Conservation (phyloP, 2,329 filamentous ascomycete genomes). For the Aspergillus brasiliensis region DNA sequence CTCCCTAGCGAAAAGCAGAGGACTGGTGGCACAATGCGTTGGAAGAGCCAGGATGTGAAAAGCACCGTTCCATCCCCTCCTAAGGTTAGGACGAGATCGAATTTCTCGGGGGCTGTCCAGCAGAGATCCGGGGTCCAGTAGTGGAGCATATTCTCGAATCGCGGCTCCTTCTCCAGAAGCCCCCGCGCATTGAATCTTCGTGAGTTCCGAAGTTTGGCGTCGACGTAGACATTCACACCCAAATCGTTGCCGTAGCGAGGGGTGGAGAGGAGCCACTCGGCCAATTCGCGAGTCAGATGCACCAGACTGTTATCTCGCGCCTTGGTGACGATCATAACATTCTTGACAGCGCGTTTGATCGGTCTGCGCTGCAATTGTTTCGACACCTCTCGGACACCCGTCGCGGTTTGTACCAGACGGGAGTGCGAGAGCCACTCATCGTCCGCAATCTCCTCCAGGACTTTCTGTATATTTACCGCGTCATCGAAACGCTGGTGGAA, state of each 20-base stretch:
- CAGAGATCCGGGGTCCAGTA: constrained; percentile 98
- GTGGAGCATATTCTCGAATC: constrained; percentile 79
- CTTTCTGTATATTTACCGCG: constrained; percentile 90
- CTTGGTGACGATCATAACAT: constrained; percentile 98
- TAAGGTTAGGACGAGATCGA: constrained; percentile 90
- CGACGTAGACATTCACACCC: constrained; percentile 98
- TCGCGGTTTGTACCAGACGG: constrained; percentile 90
- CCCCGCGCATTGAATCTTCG: constrained; percentile 80
- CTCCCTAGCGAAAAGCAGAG: constrained; percentile 91
- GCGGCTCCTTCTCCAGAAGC: constrained; percentile 71
- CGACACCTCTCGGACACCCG: constrained; percentile 90
- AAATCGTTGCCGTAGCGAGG: constrained; percentile 85
- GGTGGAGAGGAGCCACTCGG: constrained; percentile 84
- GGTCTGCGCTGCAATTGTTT: constrained; percentile 91
- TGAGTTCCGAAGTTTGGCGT: constrained; percentile 85
- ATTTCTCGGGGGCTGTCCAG: constrained; percentile 90
- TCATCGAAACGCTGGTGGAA: constrained; percentile 98
- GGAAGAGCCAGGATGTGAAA: constrained; percentile 95
- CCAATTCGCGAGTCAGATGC: constrained; percentile 80
- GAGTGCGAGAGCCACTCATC: constrained; percentile 90
- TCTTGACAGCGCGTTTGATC: constrained; percentile 86
- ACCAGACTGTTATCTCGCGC: constrained; percentile 94
- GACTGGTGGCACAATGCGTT: constrained; percentile 90
- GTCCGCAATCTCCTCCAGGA: constrained; percentile 90
- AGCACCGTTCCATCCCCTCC: constrained; percentile 96